Percentiles rank a stretch among this genome's conserved stretches.
Evolutionary conservation across 2,329 filamentous ascomycete species (phyloP).

Genomic region (Cercospora zeina): DNA sequence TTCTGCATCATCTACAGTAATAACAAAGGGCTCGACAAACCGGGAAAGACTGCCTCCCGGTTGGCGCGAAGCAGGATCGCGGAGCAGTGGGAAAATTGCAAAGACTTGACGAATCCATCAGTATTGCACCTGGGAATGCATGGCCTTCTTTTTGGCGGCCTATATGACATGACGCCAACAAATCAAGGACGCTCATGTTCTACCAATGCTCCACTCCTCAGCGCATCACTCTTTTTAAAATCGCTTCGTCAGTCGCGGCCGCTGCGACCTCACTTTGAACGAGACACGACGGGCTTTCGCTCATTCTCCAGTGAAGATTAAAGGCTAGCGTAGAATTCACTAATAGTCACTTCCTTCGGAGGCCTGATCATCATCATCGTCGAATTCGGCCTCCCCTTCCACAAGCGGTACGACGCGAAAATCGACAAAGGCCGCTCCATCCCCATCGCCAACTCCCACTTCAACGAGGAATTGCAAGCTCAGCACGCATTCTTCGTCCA

Average conservation of each 20-base stretch:
- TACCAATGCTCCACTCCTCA: too few relatives aligned
- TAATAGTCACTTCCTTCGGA: conserved; percentile 15
- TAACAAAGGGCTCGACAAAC: too few relatives aligned
- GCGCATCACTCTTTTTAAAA: too few relatives aligned
- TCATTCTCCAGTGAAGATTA: too few relatives aligned
- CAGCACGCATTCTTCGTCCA: conserved; percentile 84
- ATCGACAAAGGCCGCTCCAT: conserved; percentile 69
- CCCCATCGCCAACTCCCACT: conserved; percentile 56
- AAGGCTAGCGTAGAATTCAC: neutral
- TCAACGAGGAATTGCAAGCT: conserved; percentile 97
- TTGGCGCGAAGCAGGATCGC: too few relatives aligned
- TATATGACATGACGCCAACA: neutral
- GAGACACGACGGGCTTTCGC: too few relatives aligned
- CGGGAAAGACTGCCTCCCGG: too few relatives aligned
- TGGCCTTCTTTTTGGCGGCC: neutral
- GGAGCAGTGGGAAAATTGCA: too few relatives aligned
- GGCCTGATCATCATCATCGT: conserved; percentile 33
- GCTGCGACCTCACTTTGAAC: too few relatives aligned
- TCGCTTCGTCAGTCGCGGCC: too few relatives aligned
- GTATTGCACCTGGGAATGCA: neutral
- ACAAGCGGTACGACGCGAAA: conserved; percentile 78
- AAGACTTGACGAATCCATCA: neutral
- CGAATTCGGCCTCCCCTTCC: conserved; percentile 57
- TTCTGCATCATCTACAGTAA: too few relatives aligned
- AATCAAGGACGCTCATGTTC: too few relatives aligned